Evolutionary conservation across 2,329 filamentous ascomycete species (phyloP), one percentile per base, ranked within the genome.

Genomic region (Escovopsis sp.): DNA sequence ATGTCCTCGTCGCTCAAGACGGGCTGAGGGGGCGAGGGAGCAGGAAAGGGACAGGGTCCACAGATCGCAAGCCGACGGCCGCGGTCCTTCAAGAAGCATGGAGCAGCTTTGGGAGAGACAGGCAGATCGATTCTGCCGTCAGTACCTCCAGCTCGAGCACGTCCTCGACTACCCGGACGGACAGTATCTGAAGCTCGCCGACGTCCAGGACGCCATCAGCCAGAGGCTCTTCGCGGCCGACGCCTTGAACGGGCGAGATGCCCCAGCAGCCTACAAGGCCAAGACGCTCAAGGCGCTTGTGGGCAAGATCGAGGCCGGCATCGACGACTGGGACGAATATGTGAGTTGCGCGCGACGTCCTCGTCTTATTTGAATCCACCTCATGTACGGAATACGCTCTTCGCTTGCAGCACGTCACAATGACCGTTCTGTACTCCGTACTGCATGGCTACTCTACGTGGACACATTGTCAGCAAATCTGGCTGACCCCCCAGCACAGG

Each of bases 251-350:
- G 17, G 28, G 34, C 68, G 70, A 46, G 60, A 70, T 7, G 80
- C 81, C 14, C 79, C 82, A 7, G 60, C 65, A 15, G 62, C 76
- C 35, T 93, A 93, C 51, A 74, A 76, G 44, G 56, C 79, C 13
- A 70, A 74, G 39, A 70, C 84, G 1, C 57, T 94, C 35, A 94
- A 93, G 53, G 62, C 73, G 42, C 64, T 94, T 25, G 61, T 85
- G 11, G 58, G 65, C 7, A 70, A 65, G 38, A 76, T 94, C 35
- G 84, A 94, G 54, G 60, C 66, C 21, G 72, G 79, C 25, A 84
- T 93, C 33, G 66, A 72, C 38, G 76, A 94, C 54, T 87, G 85
- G 56, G 82, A 94, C 46, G 68, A 83, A 66, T 75, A 93, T 78
- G 87, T 93, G 79, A 64, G 81, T 63, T 26, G 33, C 31, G 27